Conservation (phyloP, 352 stramenopile species). For the Thraustochytrium sp. region DNA sequence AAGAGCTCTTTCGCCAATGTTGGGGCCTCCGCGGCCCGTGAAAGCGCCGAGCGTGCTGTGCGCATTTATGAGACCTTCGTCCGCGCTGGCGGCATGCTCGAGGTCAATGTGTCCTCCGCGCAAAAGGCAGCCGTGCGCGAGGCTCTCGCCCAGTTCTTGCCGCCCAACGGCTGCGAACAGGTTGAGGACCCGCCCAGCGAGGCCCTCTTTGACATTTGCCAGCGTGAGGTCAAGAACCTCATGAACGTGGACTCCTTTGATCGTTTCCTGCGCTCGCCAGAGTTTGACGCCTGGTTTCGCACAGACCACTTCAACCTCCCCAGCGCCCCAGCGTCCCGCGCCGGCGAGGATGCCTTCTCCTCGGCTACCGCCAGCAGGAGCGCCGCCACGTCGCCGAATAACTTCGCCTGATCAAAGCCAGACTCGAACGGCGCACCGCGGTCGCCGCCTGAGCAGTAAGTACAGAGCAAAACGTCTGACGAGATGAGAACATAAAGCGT, state of each 20-base stretch:
- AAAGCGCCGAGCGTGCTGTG: background rate
- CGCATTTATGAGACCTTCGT: background rate
- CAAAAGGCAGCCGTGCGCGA: background rate
- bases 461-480: no score
- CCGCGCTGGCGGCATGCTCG: background rate
- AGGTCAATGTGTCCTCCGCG: conserved; percentile 10
- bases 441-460: no score
- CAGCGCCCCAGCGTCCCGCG: no score
- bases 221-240: background rate
- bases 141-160: background rate
- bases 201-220: background rate
- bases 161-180: background rate
- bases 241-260: background rate
- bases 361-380: no score
- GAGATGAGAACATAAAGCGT: no score
- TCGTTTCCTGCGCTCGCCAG: background rate
- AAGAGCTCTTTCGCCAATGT: background rate
- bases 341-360: no score
- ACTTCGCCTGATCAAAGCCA: no score
- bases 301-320: no score
- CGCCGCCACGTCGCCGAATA: no score
- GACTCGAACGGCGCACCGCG: no score
- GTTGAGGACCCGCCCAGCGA: background rate
- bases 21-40: background rate
- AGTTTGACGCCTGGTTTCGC: no score